Evolutionary conservation across 192 early-diverging fungal genomes (phyloP).

Genomic region (Dissophora ornata): DNA sequence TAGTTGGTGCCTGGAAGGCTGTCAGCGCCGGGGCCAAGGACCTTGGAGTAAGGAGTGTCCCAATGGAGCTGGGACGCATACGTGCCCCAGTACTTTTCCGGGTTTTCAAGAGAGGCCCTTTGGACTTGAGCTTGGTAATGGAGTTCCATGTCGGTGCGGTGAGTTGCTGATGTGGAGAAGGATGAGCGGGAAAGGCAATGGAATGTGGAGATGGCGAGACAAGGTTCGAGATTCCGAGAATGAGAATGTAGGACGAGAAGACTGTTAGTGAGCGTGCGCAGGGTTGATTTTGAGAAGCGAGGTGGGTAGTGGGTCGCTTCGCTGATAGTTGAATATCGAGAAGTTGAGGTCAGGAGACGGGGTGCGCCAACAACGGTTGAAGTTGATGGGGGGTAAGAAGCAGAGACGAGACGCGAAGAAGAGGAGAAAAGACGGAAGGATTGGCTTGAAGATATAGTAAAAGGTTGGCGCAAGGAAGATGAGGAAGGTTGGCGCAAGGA

Average conservation of each 20-base stretch:
- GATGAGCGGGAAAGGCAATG: neutral
- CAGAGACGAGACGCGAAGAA: neutral
- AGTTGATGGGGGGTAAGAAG: too few species aligned
- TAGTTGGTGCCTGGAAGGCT: conserved; percentile 50
- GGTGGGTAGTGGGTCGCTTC: neutral
- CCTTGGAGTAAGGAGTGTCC: conserved; percentile 55
- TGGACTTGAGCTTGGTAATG: conserved; percentile 20
- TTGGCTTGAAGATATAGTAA: too few species aligned
- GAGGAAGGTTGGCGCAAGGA: neutral
- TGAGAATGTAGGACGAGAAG: neutral
- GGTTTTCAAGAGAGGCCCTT: conserved; percentile 55
- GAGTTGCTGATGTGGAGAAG: neutral
- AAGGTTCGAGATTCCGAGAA: neutral
- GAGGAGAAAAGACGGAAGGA: neutral
- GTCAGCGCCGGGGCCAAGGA: conserved; percentile 33
- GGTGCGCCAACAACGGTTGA: conserved; percentile 3
- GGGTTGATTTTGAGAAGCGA: neutral
- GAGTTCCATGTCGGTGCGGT: conserved; percentile 20
- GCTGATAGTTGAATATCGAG: conserved; percentile 15
- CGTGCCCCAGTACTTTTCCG: conserved; percentile 62
- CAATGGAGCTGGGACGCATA: conserved; percentile 61
- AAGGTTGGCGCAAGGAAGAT: neutral
- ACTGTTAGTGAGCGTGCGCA: neutral
- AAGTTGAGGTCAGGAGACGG: neutral
- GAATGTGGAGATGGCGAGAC: neutral